These are phyloP conservation scores for Thuja plicata DNA, from an alignment of 83 land plant genomes.

Conservation along the genomic window DNA sequence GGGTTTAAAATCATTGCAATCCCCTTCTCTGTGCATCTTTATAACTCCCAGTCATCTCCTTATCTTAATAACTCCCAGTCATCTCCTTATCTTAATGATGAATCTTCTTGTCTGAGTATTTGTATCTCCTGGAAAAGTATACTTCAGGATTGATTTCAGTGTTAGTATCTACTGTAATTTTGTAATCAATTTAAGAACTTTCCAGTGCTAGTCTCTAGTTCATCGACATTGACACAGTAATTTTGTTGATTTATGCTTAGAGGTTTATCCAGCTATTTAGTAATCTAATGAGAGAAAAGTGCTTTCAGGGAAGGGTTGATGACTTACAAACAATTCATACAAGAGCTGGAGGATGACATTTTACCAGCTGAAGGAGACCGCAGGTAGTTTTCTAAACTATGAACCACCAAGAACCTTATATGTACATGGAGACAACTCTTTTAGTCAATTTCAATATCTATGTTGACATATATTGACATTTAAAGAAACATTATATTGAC, in stretches of 20 bases:
- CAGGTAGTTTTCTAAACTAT: slow-evolving; percentile 46
- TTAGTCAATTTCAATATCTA: neutral
- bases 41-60: no score
- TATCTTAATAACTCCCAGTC: no score
- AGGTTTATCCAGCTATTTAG: neutral
- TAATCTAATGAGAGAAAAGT: neutral
- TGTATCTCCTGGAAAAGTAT: no score
- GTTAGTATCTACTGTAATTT: neutral
- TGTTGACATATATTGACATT: no score
- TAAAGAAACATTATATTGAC: neutral
- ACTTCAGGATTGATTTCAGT: no score
- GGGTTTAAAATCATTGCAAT: no score
- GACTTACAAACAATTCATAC: slow-evolving; percentile 98
- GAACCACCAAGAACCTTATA: neutral
- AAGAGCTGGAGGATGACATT: slow-evolving; percentile 97
- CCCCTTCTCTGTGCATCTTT: no score
- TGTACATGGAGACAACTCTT: neutral
- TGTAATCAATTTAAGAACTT: neutral
- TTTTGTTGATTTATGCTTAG: neutral
- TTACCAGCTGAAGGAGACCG: slow-evolving; percentile 96
- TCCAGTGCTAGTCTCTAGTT: neutral
- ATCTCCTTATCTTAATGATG: no score
- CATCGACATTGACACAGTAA: neutral
- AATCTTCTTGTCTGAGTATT: no score
- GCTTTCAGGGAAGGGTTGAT: slow-evolving; percentile 92